Conservation (phyloP, 2,329 filamentous ascomycete species). For the Pezicula neosporulosa region DNA sequence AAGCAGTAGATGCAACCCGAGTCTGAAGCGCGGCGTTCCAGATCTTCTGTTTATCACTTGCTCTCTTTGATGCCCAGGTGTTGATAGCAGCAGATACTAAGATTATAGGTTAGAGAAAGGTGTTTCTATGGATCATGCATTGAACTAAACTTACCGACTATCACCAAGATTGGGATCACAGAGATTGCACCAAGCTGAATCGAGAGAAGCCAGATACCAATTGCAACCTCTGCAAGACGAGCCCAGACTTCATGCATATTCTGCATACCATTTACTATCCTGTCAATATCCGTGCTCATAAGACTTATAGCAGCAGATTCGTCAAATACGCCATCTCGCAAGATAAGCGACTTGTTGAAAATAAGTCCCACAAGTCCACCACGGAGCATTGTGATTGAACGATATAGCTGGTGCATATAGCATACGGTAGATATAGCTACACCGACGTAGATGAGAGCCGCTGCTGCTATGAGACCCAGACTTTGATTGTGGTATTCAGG, state of each 20-base stretch:
- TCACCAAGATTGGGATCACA: conserved; percentile 38
- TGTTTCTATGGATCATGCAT: not conserved
- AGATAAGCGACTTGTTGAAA: conserved; percentile 38
- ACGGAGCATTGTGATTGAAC: conserved; percentile 38
- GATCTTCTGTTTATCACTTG: conserved; percentile 1
- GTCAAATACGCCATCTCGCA: conserved; percentile 16
- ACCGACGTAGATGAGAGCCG: conserved; percentile 4
- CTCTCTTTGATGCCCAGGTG: not conserved
- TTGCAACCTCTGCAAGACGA: conserved; percentile 37
- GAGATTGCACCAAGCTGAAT: conserved; percentile 39
- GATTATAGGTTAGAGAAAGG: not conserved
- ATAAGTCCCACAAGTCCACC: conserved; percentile 41
- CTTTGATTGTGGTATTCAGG: conserved; percentile 1
- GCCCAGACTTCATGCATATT: conserved; percentile 42
- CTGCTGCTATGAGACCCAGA: conserved; percentile 2
- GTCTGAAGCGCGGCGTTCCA: conserved; percentile 30
- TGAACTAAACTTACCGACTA: conserved; percentile 27
- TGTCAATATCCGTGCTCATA: conserved; percentile 43
- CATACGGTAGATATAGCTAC: not conserved
- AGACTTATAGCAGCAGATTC: conserved; percentile 36
- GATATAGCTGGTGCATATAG: conserved; percentile 34
- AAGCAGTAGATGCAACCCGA: conserved; percentile 33
- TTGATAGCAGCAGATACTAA: not conserved
- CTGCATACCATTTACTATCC: conserved; percentile 36
- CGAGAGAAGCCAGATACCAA: conserved; percentile 40